A percentile compares a stretch with the other conserved stretches of the same genome.
Conservation (phyloP, 2,329 filamentous ascomycete species). For the Trichoderma pleuroti region DNA sequence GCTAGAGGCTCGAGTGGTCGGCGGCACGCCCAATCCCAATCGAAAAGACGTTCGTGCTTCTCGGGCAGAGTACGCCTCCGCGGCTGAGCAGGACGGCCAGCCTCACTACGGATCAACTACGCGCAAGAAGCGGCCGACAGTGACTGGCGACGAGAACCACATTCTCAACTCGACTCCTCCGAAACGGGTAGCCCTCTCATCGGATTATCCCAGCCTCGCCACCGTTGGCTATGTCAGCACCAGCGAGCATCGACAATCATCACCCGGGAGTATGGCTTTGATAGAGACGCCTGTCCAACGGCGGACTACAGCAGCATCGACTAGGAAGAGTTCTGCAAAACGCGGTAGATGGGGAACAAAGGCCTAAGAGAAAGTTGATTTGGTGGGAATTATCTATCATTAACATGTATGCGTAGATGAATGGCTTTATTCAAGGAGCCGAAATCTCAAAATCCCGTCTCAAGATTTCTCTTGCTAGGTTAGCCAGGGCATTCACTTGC, state of each 20-base stretch:
- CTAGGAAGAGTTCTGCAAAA: conserved; percentile 1
- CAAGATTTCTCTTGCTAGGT: conserved; percentile 44
- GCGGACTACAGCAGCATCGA: not conserved
- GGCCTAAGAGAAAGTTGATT: not conserved
- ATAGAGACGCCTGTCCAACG: conserved; percentile 1
- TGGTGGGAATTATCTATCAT: not conserved
- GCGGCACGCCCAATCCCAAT: not conserved
- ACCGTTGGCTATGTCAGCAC: conserved; percentile 17
- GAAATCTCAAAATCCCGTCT: conserved; percentile 36
- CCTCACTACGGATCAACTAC: conserved; percentile 17
- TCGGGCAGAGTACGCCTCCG: not conserved
- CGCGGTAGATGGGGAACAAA: conserved; percentile 16
- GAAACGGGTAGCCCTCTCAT: conserved; percentile 28
- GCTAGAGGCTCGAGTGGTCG: conserved; percentile 27
- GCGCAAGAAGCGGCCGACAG: conserved; percentile 23
- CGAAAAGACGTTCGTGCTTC: conserved; percentile 4
- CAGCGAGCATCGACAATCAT: conserved; percentile 21
- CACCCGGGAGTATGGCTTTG: conserved; percentile 10
- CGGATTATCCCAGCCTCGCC: conserved; percentile 22
- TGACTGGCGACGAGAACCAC: conserved; percentile 21
- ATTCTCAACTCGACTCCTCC: conserved; percentile 20
- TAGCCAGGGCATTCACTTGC: conserved; percentile 46
- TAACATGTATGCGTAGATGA: not conserved
- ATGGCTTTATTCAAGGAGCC: not conserved
- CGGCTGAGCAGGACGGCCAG: not conserved